Evolutionary conservation across 2,329 filamentous ascomycete genomes (phyloP), one percentile per base, ranked within the genome.

Genomic region (Pezicula radicicola): DNA sequence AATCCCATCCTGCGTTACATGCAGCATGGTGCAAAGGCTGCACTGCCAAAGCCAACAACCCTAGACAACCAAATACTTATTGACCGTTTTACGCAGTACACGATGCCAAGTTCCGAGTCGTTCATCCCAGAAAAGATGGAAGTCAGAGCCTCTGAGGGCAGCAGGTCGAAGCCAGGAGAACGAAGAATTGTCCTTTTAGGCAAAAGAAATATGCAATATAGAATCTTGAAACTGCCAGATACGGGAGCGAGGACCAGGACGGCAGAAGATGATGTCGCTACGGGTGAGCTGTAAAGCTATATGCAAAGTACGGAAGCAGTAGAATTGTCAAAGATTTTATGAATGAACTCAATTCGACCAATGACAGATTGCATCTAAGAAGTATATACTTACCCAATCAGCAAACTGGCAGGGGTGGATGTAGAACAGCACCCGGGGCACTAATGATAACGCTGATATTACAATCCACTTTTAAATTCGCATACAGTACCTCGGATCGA

Each of bases 141-240:
- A 28, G 46, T 65, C 35, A 55, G 62, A 49, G 50, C 46, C 25
- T 50, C 40, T 37, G 49, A 40, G 37, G 25, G 21, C 7, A n/a
- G 30, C 46, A 46, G 30, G 35, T 28, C 37, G 13, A 53, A 54
- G 9, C 52, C 54, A 21, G 53, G 61, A 21, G 47, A 41, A 18
- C 52, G 51, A 45, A 57, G 63, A 44, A 47, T 67, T 7, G 49
- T 64, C 30, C 27, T 67, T 27, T 48, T 66, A 7, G 52, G 55
- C 19, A 57, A 62, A 54, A 60, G 63, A 35, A 54, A 49, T 21
- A 18, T 60, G 39, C 58, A 61, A 19, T 67, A 66, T 41, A 63
- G 62, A 45, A 58, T 67, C 25, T 57, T 65, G 18, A 61, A 53
- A 25, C 53, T 60, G 19, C 27, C 37, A 6, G 40, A 25, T 25